Conservation (phyloP, 306 rosid species). For the Glycine latifolia region DNA sequence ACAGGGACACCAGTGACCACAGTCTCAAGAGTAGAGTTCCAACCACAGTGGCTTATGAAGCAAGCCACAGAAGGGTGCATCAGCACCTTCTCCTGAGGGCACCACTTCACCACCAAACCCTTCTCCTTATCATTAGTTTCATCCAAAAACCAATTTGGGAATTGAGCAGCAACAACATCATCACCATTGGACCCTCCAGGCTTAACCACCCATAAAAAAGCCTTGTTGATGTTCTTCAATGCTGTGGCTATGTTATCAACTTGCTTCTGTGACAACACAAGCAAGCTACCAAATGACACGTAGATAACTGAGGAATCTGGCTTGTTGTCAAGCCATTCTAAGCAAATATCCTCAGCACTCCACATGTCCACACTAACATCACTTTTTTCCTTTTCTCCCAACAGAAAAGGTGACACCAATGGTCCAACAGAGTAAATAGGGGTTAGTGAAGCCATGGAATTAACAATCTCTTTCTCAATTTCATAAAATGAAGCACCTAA, state of each 20-base stretch:
- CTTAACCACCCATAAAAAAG: constrained; percentile 71
- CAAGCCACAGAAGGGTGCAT: constrained; percentile 67
- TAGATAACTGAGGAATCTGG: constrained; percentile 54
- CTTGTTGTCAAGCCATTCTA: constrained; percentile 55
- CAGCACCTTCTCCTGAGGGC: constrained; percentile 67
- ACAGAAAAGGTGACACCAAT: constrained; percentile 55
- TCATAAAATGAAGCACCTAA: constrained; percentile 60
- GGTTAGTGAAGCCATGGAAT: constrained; percentile 49
- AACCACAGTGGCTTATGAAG: constrained; percentile 71
- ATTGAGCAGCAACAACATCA: background rate
- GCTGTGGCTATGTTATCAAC: constrained; percentile 54
- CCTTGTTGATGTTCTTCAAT: constrained; percentile 54
- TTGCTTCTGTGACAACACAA: constrained; percentile 49
- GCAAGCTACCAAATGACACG: constrained; percentile 65
- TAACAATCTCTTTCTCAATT: constrained; percentile 59
- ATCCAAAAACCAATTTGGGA: constrained; percentile 47
- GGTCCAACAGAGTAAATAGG: constrained; percentile 63
- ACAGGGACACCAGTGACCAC: constrained; percentile 60
- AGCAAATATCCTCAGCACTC: constrained; percentile 58
- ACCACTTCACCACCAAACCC: constrained; percentile 65
- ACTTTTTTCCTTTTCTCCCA: constrained; percentile 54
- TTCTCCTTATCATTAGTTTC: constrained; percentile 43
- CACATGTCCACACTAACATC: constrained; percentile 55
- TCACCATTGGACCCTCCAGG: background rate
- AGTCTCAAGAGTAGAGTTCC: constrained; percentile 69